Base-by-base conservation (phyloP, 1,284 basidiomycete genomes). In the Sutorius eximius region DNA sequence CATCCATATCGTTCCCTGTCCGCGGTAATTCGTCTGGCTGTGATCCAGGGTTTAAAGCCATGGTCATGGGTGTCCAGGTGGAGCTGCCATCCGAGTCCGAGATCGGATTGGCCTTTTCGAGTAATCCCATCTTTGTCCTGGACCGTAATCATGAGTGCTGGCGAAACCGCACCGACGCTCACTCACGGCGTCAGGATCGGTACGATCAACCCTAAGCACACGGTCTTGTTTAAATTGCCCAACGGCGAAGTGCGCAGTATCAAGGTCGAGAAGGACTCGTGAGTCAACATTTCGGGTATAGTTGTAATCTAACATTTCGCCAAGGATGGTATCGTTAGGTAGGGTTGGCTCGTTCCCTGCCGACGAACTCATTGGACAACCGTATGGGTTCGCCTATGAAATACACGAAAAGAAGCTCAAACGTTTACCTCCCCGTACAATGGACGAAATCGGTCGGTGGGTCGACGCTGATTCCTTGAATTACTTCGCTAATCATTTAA, bases 381-480 rank as follows among this genome's bases (percentile, higher is more conserved):
- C 85, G 2, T 93, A 86, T 67, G 92, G 91, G 7, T 73, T 89
- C 52, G 82, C 87, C 1, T 90, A 91, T 66, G 91, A 93, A 65
- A 86, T 94, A 51, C 71, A 76, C 40, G 80, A 82, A 60, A 89
- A 87, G 68, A 83, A 80, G 54, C 76, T 93, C 57, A 80, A 75
- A 52, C 73, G 82, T 36, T 65, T 89, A 18, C 80, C 84, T 52
- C 82, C 88, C 37, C 80, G 77, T 49, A 79, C 80, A 18, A 72
- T 91, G 63, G 80, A 87, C 64, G 90, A 92, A 73, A 77, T 92
- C 63, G 90, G 89, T 89, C 71, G 48, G 56, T 62, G 79, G 59
- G 51, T 52, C 11, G 46, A 46, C 41, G 15, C 40, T 48, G 30
- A 9, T 43, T 10, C 43, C 29, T 40, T 11, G 43, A 32, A 22